These are phyloP conservation scores for Lachnellula arida DNA, from an alignment of 2,329 filamentous ascomycete species.

Conservation along the genomic window DNA sequence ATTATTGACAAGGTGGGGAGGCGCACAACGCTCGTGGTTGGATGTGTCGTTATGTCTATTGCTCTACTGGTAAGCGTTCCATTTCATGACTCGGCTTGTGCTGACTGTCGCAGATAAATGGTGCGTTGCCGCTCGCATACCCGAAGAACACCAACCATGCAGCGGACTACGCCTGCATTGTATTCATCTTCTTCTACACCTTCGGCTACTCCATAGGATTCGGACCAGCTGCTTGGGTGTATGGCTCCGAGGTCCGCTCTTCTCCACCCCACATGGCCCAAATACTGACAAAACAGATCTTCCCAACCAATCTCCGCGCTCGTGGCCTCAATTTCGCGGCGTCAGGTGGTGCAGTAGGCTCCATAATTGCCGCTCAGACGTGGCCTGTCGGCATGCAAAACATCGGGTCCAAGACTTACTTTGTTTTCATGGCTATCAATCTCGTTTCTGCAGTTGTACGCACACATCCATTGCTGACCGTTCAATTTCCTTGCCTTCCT, in stretches of 20 bases:
- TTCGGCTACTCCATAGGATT: constrained; percentile 55
- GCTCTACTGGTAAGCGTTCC: constrained; percentile 44
- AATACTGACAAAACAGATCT: constrained; percentile 38
- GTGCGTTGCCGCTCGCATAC: constrained; percentile 46
- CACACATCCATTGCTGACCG: not conserved
- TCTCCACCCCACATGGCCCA: not conserved
- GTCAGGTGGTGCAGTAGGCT: constrained; percentile 50
- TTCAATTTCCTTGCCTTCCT: not conserved
- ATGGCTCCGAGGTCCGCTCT: constrained; percentile 47
- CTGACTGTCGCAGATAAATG: constrained; percentile 44
- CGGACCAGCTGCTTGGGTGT: constrained; percentile 54
- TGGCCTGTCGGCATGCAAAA: constrained; percentile 51
- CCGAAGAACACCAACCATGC: constrained; percentile 44
- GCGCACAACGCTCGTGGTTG: constrained; percentile 43
- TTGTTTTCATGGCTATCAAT: constrained; percentile 53
- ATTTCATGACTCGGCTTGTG: not conserved
- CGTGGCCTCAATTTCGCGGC: constrained; percentile 52
- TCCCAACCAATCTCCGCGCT: constrained; percentile 52
- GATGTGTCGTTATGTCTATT: constrained; percentile 48
- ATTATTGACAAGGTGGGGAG: constrained; percentile 51
- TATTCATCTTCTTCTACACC: constrained; percentile 55
- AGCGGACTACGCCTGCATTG: constrained; percentile 47
- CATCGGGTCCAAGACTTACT: constrained; percentile 50
- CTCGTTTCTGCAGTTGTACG: constrained; percentile 42
- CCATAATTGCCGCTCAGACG: constrained; percentile 48